Evolutionary conservation across 192 early-diverging fungal genomes (phyloP).

Genomic region (Haplosporangium gracile): DNA sequence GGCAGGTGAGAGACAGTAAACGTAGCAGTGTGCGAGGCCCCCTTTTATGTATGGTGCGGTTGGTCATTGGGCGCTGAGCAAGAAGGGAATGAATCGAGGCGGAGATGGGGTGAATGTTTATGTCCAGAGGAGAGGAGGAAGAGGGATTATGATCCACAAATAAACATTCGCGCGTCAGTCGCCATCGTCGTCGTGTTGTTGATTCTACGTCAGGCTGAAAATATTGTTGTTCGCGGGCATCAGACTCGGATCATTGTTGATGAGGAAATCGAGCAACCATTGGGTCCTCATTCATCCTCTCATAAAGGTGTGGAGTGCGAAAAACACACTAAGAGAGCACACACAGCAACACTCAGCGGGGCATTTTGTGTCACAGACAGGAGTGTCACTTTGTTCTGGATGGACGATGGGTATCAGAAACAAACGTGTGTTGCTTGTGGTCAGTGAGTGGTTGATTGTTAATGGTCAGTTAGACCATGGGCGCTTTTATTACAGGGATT

Average conservation of each 20-base stretch:
- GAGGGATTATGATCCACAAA: neutral
- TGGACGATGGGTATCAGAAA: no score
- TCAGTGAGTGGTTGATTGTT: no score
- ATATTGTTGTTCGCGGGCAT: neutral
- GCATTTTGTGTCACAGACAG: no score
- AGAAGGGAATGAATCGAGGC: neutral
- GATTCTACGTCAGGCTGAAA: neutral
- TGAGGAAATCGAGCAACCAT: neutral
- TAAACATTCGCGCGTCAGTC: neutral
- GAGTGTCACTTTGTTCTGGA: no score
- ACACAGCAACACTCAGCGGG: no score
- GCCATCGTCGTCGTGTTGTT: no score
- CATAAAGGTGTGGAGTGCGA: no score
- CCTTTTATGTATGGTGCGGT: neutral
- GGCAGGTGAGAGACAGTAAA: neutral
- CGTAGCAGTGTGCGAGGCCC: neutral
- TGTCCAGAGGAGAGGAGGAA: neutral
- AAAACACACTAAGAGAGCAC: no score
- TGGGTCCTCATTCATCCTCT: no score
- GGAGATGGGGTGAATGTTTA: neutral
- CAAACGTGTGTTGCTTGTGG: no score
- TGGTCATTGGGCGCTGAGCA: neutral
- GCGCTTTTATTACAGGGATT: no score
- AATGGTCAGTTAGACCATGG: no score
- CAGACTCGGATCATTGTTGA: slow-evolving; percentile 10